Evolutionary conservation across 257 asterid species (phyloP).

Genomic region (Solanum pimpinellifolium): DNA sequence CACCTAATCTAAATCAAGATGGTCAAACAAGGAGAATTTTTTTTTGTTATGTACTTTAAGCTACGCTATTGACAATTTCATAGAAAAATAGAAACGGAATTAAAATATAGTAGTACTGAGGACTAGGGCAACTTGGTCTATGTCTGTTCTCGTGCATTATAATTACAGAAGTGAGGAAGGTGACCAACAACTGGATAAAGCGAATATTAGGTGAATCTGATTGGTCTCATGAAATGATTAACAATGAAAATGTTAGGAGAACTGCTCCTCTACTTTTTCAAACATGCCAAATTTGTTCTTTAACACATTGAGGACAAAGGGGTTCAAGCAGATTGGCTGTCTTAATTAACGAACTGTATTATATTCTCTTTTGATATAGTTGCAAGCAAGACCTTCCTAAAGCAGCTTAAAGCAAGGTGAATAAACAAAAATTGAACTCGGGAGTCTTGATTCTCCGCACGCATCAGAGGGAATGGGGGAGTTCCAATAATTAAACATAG

Average conservation of each 20-base stretch:
- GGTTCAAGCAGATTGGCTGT: not conserved
- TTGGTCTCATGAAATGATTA: not conserved
- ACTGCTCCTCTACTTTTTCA: constrained; percentile 3
- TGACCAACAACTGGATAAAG: not conserved
- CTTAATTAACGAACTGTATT: not conserved
- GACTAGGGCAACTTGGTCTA: not conserved
- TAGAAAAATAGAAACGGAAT: not conserved
- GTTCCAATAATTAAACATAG: no score
- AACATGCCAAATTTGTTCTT: not conserved
- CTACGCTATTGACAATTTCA: not conserved
- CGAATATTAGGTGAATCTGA: constrained; percentile 4
- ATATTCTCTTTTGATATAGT: not conserved
- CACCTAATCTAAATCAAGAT: not conserved
- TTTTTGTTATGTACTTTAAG: not conserved
- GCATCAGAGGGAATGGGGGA: not conserved
- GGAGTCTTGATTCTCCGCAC: not conserved
- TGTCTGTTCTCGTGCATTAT: not conserved
- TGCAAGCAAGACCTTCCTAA: not conserved
- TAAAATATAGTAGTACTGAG: not conserved
- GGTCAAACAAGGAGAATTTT: not conserved
- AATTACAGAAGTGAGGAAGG: not conserved
- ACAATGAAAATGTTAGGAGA: constrained; percentile 4
- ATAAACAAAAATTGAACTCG: not conserved
- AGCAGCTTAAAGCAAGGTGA: not conserved
- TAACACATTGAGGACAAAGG: not conserved